Evolutionary conservation across 2,329 filamentous ascomycete species (phyloP).

Genomic region (Microsporum audouinii): DNA sequence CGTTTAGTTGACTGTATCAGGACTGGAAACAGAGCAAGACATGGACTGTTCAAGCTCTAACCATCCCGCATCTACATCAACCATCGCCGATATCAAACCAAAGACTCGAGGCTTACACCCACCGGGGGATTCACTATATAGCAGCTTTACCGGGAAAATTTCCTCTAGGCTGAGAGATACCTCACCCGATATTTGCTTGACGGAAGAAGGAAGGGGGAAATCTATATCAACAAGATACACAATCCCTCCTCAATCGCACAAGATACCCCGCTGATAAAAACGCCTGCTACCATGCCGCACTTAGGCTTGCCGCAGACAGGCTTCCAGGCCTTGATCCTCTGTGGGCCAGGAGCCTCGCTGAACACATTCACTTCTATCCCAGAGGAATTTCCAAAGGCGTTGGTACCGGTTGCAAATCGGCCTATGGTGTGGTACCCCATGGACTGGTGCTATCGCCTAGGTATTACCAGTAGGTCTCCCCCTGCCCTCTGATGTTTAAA

Average conservation of each 20-base stretch:
- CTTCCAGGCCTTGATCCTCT: conserved; percentile 40
- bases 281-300: not conserved
- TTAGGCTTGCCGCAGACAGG: conserved; percentile 18
- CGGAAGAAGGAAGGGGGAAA: not conserved
- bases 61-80: not conserved
- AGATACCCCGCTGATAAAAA: conserved; percentile 8
- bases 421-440: conserved; percentile 42
- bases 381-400: conserved; percentile 38
- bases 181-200: not conserved
- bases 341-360: conserved; percentile 39
- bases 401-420: conserved; percentile 40
- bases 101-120: not conserved
- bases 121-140: not conserved
- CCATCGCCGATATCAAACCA: not conserved
- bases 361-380: conserved; percentile 41
- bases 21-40: not conserved
- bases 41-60: not conserved
- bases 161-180: not conserved
- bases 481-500: not conserved
- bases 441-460: conserved; percentile 40
- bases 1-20: not conserved
- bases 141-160: not conserved
- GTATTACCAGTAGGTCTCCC: conserved; percentile 33
- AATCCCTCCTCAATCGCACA: not conserved
- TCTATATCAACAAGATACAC: not conserved